A percentile compares a stretch with the other conserved stretches of the same genome.
phyloP scores from a whole-genome alignment of 192 early-diverging fungal genomes.

The Lobosporangium transversale region DNA sequence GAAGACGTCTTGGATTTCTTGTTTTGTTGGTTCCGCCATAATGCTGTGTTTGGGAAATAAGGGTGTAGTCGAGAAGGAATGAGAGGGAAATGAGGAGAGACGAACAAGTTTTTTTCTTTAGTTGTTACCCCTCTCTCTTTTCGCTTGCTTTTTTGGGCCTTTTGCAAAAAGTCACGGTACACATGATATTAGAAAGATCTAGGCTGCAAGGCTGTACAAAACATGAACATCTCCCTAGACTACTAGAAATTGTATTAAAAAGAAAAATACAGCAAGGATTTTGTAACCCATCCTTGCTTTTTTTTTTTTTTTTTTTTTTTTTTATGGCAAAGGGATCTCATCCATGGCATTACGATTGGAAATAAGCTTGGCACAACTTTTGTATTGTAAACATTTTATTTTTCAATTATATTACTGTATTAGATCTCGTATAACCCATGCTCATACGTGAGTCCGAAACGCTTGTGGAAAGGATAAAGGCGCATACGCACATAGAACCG shows the following conservation, averaged over 20 bases:
- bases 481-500: slow-evolving; percentile 51
- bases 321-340: too few species aligned
- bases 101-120: not conserved
- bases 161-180: not conserved
- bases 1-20: slow-evolving; percentile 48
- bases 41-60: not conserved
- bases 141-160: not conserved
- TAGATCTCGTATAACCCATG: slow-evolving; percentile 46
- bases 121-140: not conserved
- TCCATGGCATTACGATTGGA: too few species aligned
- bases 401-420: too few species aligned
- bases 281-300: too few species aligned
- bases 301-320: too few species aligned
- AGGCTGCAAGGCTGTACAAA: too few species aligned
- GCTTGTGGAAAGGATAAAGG: slow-evolving; percentile 47
- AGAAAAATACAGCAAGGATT: too few species aligned
- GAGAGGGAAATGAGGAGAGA: not conserved
- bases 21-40: slow-evolving; percentile 49
- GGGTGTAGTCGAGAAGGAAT: not conserved
- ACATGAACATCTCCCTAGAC: too few species aligned
- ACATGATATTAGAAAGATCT: too few species aligned
- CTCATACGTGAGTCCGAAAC: slow-evolving; percentile 25
- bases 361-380: too few species aligned
- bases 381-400: too few species aligned
- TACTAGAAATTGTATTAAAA: too few species aligned